Conservation (phyloP, 2,329 filamentous ascomycete genomes). For the Colletotrichum eremochloae region DNA sequence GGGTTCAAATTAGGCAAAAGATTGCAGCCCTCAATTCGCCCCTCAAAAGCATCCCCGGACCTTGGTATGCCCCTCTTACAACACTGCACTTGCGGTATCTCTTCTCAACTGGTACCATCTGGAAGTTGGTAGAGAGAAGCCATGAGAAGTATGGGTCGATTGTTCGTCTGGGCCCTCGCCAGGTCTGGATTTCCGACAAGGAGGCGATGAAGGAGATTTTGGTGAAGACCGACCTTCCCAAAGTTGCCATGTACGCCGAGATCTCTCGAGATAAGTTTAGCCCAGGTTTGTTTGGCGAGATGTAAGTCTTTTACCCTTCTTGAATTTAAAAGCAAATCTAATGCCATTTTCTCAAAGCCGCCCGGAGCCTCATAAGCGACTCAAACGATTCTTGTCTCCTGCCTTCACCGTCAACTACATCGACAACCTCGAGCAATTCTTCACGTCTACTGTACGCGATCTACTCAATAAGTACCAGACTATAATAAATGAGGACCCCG, state of each 20-base stretch:
- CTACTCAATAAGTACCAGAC: constrained; percentile 34
- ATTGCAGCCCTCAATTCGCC: constrained; percentile 33
- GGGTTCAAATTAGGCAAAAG: constrained; percentile 28
- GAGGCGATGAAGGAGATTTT: constrained; percentile 44
- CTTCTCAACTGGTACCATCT: constrained; percentile 45
- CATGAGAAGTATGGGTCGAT: constrained; percentile 43
- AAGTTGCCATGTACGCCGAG: constrained; percentile 46
- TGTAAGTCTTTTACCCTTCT: constrained; percentile 31
- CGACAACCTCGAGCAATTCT: constrained; percentile 45
- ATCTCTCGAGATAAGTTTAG: constrained; percentile 43
- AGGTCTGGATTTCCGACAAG: constrained; percentile 46
- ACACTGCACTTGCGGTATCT: constrained; percentile 44
- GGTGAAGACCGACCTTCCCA: constrained; percentile 44
- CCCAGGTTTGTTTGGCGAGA: constrained; percentile 45
- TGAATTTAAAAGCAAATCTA: background rate
- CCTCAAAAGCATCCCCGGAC: constrained; percentile 37
- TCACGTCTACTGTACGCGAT: constrained; percentile 43
- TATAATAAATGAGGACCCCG: constrained; percentile 25
- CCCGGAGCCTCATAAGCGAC: constrained; percentile 45
- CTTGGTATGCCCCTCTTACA: constrained; percentile 44
- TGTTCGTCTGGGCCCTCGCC: constrained; percentile 44
- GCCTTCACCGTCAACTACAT: constrained; percentile 47
- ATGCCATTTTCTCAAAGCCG: constrained; percentile 32
- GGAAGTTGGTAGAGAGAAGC: constrained; percentile 44
- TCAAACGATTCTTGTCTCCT: constrained; percentile 46